Conservation (phyloP, 225 moss, liverwort and hornwort genomes). For the Asterella californica region DNA sequence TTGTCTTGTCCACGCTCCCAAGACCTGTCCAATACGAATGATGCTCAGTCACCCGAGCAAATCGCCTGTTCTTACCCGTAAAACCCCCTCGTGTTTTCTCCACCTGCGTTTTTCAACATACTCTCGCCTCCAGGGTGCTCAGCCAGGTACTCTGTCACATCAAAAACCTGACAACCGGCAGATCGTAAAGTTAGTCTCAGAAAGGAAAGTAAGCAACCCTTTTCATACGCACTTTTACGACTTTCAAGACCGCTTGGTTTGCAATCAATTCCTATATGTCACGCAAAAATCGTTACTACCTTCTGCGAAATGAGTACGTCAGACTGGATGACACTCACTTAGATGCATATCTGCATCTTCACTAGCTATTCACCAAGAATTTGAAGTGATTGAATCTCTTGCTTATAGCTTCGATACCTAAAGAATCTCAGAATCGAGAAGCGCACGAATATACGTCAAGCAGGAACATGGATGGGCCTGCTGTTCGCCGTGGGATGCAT, state of each 20-base stretch:
- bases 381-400: background rate
- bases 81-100: conserved; percentile 46
- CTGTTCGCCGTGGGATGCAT: no score
- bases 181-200: no score
- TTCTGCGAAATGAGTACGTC: background rate
- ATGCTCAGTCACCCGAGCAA: background rate
- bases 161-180: conserved; percentile 36
- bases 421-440: background rate
- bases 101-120: conserved; percentile 46
- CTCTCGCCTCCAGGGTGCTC: conserved; percentile 49
- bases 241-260: no score
- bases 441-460: no score
- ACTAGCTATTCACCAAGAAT: background rate
- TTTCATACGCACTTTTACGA: no score
- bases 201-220: no score
- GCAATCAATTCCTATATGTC: no score
- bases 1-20: background rate
- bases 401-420: background rate
- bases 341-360: background rate
- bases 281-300: background rate
- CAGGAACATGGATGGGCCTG: no score
- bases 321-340: background rate
- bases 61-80: conserved; percentile 30
- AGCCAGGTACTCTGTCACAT: conserved; percentile 34
- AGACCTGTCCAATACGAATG: background rate